A percentile compares a stretch with the other conserved stretches of the same genome.
Evolutionary conservation across 2,329 filamentous ascomycete species (phyloP).

Genomic region (Pseudopithomyces maydicus): DNA sequence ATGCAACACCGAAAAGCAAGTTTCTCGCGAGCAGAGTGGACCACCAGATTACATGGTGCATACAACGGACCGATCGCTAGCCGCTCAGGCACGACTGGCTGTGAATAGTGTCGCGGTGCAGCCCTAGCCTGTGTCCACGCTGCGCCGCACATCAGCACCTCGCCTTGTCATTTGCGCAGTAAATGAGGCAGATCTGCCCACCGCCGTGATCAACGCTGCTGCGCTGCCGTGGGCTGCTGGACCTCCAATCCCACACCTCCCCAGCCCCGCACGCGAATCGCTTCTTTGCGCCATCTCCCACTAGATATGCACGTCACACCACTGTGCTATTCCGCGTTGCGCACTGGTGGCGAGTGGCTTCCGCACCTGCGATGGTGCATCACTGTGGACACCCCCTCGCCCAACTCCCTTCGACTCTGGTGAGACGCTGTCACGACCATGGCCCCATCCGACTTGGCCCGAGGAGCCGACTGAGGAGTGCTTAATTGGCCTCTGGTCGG

Average conservation of each 20-base stretch:
- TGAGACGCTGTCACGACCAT: slow-evolving; percentile 15
- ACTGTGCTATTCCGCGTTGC: slow-evolving; percentile 29
- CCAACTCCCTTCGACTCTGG: not conserved
- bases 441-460: not conserved
- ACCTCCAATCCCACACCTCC: slow-evolving; percentile 13
- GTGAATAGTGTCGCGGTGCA: too few species aligned
- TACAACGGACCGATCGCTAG: not conserved
- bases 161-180: not conserved
- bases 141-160: not conserved
- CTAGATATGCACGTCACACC: slow-evolving; percentile 46
- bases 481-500: not conserved
- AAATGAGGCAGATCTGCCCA: not conserved
- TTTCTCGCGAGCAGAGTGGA: not conserved
- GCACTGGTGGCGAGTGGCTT: slow-evolving; percentile 25
- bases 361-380: slow-evolving; percentile 27
- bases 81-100: not conserved
- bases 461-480: not conserved
- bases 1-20: not conserved
- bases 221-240: slow-evolving; percentile 19
- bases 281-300: slow-evolving; percentile 32
- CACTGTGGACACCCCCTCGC: slow-evolving; percentile 30
- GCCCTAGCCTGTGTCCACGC: too few species aligned
- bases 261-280: slow-evolving; percentile 27
- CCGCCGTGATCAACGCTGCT: not conserved
- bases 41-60: not conserved